phyloP scores from a whole-genome alignment of 2,329 filamentous ascomycete genomes.

The Penicillium sp. region DNA sequence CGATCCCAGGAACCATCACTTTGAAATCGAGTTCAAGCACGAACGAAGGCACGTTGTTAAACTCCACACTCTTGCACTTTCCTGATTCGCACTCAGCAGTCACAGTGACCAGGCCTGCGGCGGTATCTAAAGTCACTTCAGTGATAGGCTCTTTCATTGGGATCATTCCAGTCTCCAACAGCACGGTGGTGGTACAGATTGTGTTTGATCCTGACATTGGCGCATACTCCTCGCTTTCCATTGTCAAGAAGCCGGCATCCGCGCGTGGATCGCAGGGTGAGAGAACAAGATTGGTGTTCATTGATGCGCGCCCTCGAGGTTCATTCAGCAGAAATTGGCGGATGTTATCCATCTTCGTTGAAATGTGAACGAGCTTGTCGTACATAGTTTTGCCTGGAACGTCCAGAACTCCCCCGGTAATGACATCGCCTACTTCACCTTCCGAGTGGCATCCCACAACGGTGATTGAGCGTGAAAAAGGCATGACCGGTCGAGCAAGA shows the following conservation, averaged over 20 bases:
- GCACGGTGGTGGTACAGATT: constrained; percentile 45
- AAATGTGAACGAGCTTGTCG: constrained; percentile 48
- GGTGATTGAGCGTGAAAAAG: constrained; percentile 21
- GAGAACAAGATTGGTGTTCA: constrained; percentile 43
- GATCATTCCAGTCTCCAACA: constrained; percentile 50
- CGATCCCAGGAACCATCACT: constrained; percentile 44
- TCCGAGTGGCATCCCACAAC: constrained; percentile 27
- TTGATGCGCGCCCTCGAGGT: constrained; percentile 45
- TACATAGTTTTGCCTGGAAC: constrained; percentile 46
- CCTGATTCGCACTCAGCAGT: constrained; percentile 44
- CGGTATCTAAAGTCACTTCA: constrained; percentile 43
- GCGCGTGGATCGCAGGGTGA: constrained; percentile 46
- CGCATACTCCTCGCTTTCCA: constrained; percentile 49
- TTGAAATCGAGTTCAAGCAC: constrained; percentile 41
- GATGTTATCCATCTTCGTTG: constrained; percentile 39
- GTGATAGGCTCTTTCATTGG: constrained; percentile 48
- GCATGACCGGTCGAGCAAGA: constrained; percentile 7
- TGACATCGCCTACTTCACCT: constrained; percentile 49
- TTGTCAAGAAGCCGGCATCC: constrained; percentile 47
- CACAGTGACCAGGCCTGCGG: constrained; percentile 45
- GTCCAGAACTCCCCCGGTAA: constrained; percentile 49
- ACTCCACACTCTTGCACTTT: constrained; percentile 46
- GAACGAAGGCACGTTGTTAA: constrained; percentile 49
- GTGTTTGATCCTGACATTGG: constrained; percentile 49
- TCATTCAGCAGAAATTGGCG: constrained; percentile 48